Percentiles rank a stretch among this genome's conserved stretches.
Evolutionary conservation across 2,329 filamentous ascomycete genomes (phyloP).

Genomic region (Ascochyta clinopodiicola): DNA sequence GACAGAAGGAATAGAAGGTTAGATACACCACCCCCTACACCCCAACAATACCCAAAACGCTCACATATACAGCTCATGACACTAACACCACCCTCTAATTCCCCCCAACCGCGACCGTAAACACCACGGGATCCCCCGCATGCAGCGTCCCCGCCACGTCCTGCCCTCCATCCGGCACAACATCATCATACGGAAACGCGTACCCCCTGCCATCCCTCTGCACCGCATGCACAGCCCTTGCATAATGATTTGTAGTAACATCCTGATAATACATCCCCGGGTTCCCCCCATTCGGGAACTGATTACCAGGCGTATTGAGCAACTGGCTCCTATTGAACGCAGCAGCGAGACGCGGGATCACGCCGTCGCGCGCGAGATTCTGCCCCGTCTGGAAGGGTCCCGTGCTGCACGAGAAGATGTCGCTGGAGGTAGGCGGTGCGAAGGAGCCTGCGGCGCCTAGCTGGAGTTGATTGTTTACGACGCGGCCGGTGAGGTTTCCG

Average conservation of each 20-base stretch:
- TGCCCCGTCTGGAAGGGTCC: slow-evolving; percentile 63
- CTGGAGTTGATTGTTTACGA: slow-evolving; percentile 51
- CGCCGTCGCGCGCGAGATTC: slow-evolving; percentile 57
- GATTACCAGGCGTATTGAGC: slow-evolving; percentile 51
- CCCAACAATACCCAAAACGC: too few species aligned
- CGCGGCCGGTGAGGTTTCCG: slow-evolving; percentile 61
- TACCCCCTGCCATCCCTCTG: slow-evolving; percentile 68
- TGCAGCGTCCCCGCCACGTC: slow-evolving; percentile 63
- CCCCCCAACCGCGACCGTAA: slow-evolving; percentile 58
- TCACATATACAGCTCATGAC: neutral
- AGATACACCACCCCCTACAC: too few species aligned
- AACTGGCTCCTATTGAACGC: slow-evolving; percentile 78
- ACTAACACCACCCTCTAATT: slow-evolving; percentile 14
- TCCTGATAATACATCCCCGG: slow-evolving; percentile 45
- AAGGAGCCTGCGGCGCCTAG: slow-evolving; percentile 59
- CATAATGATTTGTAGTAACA: slow-evolving; percentile 61
- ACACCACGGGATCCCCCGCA: slow-evolving; percentile 53
- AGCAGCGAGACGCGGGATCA: slow-evolving; percentile 76
- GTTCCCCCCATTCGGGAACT: slow-evolving; percentile 47
- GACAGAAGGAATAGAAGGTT: too few species aligned
- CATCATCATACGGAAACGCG: slow-evolving; percentile 73
- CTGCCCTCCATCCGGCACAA: slow-evolving; percentile 62
- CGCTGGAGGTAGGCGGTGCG: slow-evolving; percentile 60
- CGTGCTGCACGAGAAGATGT: slow-evolving; percentile 72
- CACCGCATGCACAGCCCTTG: slow-evolving; percentile 65